Percentiles rank a stretch among this genome's conserved stretches.
These are phyloP conservation scores for Powellomyces hirtus DNA, from an alignment of 192 early-diverging fungal species.

Conservation along the genomic window DNA sequence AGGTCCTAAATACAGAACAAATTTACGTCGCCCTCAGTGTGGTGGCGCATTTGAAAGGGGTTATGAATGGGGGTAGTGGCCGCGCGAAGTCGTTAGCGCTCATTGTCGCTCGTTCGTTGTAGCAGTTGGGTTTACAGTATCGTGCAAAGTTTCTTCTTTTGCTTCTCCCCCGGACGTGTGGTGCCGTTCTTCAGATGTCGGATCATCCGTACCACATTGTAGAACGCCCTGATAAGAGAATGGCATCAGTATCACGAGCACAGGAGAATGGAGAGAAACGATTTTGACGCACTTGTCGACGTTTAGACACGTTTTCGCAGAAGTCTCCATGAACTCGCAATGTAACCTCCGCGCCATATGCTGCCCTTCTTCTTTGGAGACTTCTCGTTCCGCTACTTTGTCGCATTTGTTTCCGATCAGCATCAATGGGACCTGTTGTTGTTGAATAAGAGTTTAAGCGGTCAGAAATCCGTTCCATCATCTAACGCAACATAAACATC, in stretches of 20 bases:
- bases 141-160: conserved; percentile 34
- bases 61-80: no score
- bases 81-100: no score
- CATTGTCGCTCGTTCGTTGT: no score
- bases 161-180: conserved; percentile 1
- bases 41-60: no score
- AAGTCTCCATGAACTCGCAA: conserved; percentile 88
- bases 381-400: conserved; percentile 77
- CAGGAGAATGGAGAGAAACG: not conserved
- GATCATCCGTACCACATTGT: conserved; percentile 79
- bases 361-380: conserved; percentile 76
- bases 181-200: conserved; percentile 33
- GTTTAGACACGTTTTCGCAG: conserved; percentile 87
- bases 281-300: conserved; percentile 65
- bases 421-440: conserved; percentile 68
- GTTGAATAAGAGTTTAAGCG: no score
- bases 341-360: conserved; percentile 69
- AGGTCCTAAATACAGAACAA: no score
- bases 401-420: conserved; percentile 95
- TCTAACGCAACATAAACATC: not conserved
- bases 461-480: not conserved
- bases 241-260: not conserved
- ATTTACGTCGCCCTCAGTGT: no score
- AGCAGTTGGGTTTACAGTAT: no score
- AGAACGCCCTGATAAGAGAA: conserved; percentile 58